These are phyloP conservation scores for Lithospermum erythrorhizon DNA, from an alignment of 257 asterid species.

Conservation along the genomic window DNA sequence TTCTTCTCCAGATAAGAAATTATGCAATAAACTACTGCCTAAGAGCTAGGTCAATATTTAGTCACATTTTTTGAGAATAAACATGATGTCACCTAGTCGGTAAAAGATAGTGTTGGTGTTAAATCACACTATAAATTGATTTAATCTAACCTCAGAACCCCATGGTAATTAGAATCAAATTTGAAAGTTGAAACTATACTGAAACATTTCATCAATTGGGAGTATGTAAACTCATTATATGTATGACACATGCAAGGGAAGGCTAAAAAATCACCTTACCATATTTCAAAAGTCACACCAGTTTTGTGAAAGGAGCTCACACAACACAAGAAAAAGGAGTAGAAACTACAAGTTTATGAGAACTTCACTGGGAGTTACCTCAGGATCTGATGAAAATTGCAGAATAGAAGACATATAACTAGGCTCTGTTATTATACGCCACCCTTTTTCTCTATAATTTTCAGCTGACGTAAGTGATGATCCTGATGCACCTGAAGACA, in stretches of 20 bases:
- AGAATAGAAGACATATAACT: constrained; percentile 51
- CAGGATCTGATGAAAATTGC: constrained; percentile 70
- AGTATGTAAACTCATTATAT: not conserved
- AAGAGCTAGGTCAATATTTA: constrained; percentile 1
- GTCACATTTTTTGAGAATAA: too few relatives aligned
- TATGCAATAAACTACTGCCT: constrained; percentile 1
- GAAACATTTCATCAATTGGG: not conserved
- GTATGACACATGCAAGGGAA: not conserved
- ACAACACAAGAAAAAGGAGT: not conserved
- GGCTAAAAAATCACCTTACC: not conserved
- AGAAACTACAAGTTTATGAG: not conserved
- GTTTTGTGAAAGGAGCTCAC: not conserved
- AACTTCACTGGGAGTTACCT: constrained; percentile 32
- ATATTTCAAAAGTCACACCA: not conserved
- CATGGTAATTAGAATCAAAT: not conserved
- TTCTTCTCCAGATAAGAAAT: not conserved
- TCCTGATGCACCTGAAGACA: constrained; percentile 27
- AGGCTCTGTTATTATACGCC: constrained; percentile 65
- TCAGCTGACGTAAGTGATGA: constrained; percentile 21
- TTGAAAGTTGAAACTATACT: not conserved
- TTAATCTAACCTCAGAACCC: not conserved
- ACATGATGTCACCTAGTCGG: not conserved
- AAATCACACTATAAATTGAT: not conserved
- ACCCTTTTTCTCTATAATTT: constrained; percentile 50
- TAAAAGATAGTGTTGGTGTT: not conserved